Percentiles rank a stretch among this genome's conserved stretches.
Evolutionary conservation across 164 flowering plant species (phyloP).

Genomic region (Piper longum): DNA sequence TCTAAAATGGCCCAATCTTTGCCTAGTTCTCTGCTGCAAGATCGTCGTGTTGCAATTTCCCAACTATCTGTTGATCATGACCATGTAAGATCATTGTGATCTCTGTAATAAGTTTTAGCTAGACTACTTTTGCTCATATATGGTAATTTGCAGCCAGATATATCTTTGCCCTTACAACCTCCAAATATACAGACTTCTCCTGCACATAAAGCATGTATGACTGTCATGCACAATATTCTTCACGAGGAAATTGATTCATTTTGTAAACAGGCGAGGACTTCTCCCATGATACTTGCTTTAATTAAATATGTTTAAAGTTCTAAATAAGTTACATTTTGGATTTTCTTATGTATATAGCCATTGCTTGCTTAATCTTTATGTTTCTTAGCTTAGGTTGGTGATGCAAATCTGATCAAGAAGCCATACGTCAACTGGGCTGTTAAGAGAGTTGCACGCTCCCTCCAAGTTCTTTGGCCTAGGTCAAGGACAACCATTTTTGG

Average conservation of each 20-base stretch:
- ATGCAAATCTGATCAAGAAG: slow-evolving; percentile 58
- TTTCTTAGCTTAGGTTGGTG: slow-evolving; percentile 49
- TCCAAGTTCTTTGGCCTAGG: slow-evolving; percentile 96
- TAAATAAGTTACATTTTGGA: not conserved
- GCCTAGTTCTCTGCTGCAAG: slow-evolving; percentile 66
- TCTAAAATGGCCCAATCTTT: slow-evolving; percentile 61
- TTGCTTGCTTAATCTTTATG: not conserved
- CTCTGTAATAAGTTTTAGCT: not conserved
- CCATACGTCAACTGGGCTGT: slow-evolving; percentile 94
- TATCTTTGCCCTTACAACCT: slow-evolving; percentile 74
- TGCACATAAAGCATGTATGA: slow-evolving; percentile 31
- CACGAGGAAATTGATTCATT: slow-evolving; percentile 86
- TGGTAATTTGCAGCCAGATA: slow-evolving; percentile 59
- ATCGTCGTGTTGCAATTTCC: slow-evolving; percentile 70
- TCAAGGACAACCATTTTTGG: slow-evolving; percentile 86
- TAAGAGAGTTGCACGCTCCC: slow-evolving; percentile 82
- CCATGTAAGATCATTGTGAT: slow-evolving; percentile 37
- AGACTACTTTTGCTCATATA: not conserved
- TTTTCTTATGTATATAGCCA: not conserved
- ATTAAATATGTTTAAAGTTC: too few species aligned
- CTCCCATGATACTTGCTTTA: not conserved
- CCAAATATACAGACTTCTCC: slow-evolving; percentile 43
- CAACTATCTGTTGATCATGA: slow-evolving; percentile 83
- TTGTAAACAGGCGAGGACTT: slow-evolving; percentile 56
- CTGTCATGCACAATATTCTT: slow-evolving; percentile 57